Evolutionary conservation across 306 rosid species (phyloP).

Genomic region (Hippophae rhamnoides): DNA sequence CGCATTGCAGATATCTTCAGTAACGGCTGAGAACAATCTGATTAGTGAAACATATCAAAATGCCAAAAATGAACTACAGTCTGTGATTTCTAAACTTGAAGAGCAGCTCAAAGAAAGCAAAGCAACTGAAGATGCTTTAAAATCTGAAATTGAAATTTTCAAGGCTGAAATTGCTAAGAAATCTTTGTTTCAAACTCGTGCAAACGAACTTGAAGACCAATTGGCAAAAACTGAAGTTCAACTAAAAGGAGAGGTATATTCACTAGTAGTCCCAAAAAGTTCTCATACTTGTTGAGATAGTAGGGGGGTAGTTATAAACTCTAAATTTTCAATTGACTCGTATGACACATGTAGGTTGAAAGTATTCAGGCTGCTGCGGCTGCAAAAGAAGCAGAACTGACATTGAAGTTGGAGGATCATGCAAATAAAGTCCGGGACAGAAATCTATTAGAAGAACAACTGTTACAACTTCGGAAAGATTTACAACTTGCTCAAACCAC

Average conservation of each 20-base stretch:
- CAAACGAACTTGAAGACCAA: slow-evolving; percentile 54
- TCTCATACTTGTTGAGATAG: background rate
- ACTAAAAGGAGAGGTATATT: slow-evolving; percentile 58
- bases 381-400: slow-evolving; percentile 52
- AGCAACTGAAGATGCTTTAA: slow-evolving; percentile 45
- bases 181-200: slow-evolving; percentile 40
- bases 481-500: slow-evolving; percentile 45
- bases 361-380: slow-evolving; percentile 42
- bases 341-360: slow-evolving; percentile 43
- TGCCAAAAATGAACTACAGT: slow-evolving; percentile 61
- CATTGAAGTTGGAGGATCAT: slow-evolving; percentile 54
- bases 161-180: slow-evolving; percentile 58
- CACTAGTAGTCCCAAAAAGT: slow-evolving; percentile 5
- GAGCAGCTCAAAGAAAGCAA: slow-evolving; percentile 53
- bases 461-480: slow-evolving; percentile 56
- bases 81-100: slow-evolving; percentile 54
- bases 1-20: slow-evolving; percentile 58
- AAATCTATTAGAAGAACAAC: slow-evolving; percentile 46
- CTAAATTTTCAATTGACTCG: slow-evolving; percentile 13
- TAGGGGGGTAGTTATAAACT: background rate
- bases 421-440: slow-evolving; percentile 35
- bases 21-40: slow-evolving; percentile 65
- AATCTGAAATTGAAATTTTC: slow-evolving; percentile 52
- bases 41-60: slow-evolving; percentile 61
- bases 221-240: slow-evolving; percentile 50